These are phyloP conservation scores for Orobanche coerulescens DNA, from an alignment of 257 asterid species.

Conservation along the genomic window DNA sequence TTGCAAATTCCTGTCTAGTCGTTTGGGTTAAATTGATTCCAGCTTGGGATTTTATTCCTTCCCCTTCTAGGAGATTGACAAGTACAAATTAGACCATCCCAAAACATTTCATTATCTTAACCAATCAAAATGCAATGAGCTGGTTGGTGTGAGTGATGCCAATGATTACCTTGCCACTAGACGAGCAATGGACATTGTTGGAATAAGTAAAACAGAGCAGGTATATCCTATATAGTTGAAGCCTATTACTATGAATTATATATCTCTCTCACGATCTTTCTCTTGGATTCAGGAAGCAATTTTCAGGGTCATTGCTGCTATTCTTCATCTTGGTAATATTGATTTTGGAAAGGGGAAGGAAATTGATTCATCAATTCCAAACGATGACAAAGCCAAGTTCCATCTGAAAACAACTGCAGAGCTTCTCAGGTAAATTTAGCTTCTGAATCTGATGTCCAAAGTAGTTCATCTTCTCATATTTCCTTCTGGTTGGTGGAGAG, in stretches of 20 bases:
- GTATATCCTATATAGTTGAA: conserved; percentile 27
- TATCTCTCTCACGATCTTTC: conserved; percentile 16
- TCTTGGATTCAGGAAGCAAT: conserved; percentile 74
- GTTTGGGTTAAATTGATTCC: neutral
- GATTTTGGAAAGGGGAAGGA: conserved; percentile 91
- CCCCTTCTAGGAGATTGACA: conserved; percentile 65
- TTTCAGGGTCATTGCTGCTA: conserved; percentile 90
- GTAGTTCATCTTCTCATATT: conserved; percentile 25
- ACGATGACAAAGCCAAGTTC: conserved; percentile 73
- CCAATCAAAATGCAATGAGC: conserved; percentile 85
- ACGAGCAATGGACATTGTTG: conserved; percentile 96
- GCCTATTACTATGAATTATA: neutral
- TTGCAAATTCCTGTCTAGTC: conserved; percentile 16
- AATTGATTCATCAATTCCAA: conserved; percentile 71
- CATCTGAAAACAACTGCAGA: conserved; percentile 84
- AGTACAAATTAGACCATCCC: conserved; percentile 73
- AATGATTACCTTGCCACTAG: conserved; percentile 90
- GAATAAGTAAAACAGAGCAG: conserved; percentile 87
- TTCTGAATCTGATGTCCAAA: conserved; percentile 27
- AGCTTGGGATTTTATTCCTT: conserved; percentile 18
- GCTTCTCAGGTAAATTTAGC: conserved; percentile 65
- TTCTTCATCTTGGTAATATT: conserved; percentile 90
- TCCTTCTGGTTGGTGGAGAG: conserved; percentile 23
- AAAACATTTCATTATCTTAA: conserved; percentile 88
- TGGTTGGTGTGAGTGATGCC: conserved; percentile 77